Evolutionary conservation across 306 rosid species (phyloP).

Genomic region (Cicer yamashitae): DNA sequence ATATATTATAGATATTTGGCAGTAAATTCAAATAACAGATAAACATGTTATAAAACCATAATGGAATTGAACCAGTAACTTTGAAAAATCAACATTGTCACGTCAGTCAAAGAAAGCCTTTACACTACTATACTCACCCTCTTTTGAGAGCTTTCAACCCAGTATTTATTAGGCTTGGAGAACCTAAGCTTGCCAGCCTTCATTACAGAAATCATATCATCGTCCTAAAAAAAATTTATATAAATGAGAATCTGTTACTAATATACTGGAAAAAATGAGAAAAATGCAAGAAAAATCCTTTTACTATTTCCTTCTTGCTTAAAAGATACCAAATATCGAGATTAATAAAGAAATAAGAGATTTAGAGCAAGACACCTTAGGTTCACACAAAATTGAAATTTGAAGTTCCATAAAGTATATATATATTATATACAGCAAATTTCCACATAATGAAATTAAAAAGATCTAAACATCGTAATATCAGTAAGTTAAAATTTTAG

Average conservation of each 20-base stretch:
- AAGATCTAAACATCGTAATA: neutral
- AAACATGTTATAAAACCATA: neutral
- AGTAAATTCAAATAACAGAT: constrained; percentile 5
- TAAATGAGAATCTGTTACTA: constrained; percentile 19
- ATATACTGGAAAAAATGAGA: constrained; percentile 10
- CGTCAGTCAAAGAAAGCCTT: constrained; percentile 31
- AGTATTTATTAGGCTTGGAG: constrained; percentile 83
- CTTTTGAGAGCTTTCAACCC: constrained; percentile 93
- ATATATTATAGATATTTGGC: constrained; percentile 15
- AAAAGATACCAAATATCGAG: neutral
- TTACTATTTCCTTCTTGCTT: constrained; percentile 28
- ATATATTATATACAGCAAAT: neutral
- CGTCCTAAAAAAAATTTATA: constrained; percentile 56
- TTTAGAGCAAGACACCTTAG: neutral
- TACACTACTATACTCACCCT: constrained; percentile 62
- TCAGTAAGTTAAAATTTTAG: neutral
- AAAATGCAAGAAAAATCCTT: neutral
- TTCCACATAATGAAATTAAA: neutral
- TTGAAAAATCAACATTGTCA: constrained; percentile 16
- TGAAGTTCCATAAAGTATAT: neutral
- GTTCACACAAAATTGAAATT: neutral
- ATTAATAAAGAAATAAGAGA: constrained; percentile 2
- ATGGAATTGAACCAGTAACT: constrained; percentile 19
- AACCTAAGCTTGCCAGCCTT: constrained; percentile 83
- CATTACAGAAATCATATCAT: constrained; percentile 72